Evolutionary conservation across 2,329 filamentous ascomycete genomes (phyloP).

Genomic region (Sporothrix schenckii): DNA sequence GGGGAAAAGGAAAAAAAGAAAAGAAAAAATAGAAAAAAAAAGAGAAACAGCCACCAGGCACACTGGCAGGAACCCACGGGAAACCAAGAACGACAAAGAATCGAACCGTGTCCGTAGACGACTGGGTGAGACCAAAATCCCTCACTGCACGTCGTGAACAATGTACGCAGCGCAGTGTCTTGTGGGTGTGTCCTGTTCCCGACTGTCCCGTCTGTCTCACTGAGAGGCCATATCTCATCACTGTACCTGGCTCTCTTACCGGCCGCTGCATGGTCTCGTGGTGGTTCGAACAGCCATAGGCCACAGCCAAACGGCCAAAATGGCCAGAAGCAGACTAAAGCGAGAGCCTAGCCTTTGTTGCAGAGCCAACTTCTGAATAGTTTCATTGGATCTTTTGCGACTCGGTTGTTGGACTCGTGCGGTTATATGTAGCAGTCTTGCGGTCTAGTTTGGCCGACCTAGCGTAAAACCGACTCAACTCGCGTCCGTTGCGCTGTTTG

Average conservation of each 20-base stretch:
- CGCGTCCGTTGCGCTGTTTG: not conserved
- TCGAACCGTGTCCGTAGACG: not conserved
- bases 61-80: not conserved
- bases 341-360: not conserved
- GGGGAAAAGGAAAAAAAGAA: not conserved
- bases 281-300: not conserved
- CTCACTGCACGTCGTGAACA: not conserved
- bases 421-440: not conserved
- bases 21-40: too few species aligned
- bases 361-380: not conserved
- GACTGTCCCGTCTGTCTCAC: not conserved
- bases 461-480: not conserved
- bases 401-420: not conserved
- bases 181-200: not conserved
- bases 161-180: conserved; percentile 4
- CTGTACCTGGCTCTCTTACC: not conserved
- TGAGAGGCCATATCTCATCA: not conserved
- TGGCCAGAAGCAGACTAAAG: not conserved
- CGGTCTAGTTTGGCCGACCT: too few species aligned
- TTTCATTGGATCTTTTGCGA: not conserved
- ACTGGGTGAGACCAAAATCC: not conserved
- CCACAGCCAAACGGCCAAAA: not conserved
- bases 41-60: not conserved
- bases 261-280: not conserved
- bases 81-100: not conserved